These are phyloP conservation scores for Fraxinus quadrangulata DNA, from an alignment of 257 asterid genomes.

Conservation along the genomic window DNA sequence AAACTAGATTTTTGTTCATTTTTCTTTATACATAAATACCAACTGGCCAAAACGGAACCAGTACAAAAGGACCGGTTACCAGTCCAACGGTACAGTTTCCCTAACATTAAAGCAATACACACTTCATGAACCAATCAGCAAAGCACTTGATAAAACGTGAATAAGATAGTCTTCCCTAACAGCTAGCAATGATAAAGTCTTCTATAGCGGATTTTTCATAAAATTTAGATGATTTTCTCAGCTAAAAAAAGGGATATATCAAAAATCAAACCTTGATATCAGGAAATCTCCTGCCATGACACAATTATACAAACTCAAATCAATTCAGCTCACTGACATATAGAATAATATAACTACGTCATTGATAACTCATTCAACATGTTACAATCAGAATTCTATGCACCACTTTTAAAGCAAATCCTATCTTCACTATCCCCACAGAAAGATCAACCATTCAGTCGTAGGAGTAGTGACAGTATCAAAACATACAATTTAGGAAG, in stretches of 20 bases:
- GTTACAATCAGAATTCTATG: background rate
- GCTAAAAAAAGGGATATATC: too few relatives aligned
- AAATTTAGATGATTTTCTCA: too few relatives aligned
- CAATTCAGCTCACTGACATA: background rate
- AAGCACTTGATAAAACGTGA: background rate
- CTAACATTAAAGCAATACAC: too few relatives aligned
- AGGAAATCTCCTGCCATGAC: background rate
- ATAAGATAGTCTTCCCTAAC: too few relatives aligned
- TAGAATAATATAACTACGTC: background rate
- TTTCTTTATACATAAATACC: too few relatives aligned
- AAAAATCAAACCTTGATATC: background rate
- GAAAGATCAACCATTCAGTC: background rate
- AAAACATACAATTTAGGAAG: background rate
- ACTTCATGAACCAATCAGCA: too few relatives aligned
- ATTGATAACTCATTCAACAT: background rate
- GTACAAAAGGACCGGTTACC: too few relatives aligned
- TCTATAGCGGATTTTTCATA: too few relatives aligned
- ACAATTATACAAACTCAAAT: background rate
- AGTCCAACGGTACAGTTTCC: too few relatives aligned
- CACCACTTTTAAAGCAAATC: background rate
- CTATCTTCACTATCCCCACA: background rate
- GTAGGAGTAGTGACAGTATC: background rate
- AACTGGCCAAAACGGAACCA: too few relatives aligned
- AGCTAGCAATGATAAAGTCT: background rate
- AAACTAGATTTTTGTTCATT: too few relatives aligned